Percentiles rank a stretch among this genome's conserved stretches.
Evolutionary conservation across 345 rosid species (phyloP).

Genomic region (Crucihimalaya himalaica): DNA sequence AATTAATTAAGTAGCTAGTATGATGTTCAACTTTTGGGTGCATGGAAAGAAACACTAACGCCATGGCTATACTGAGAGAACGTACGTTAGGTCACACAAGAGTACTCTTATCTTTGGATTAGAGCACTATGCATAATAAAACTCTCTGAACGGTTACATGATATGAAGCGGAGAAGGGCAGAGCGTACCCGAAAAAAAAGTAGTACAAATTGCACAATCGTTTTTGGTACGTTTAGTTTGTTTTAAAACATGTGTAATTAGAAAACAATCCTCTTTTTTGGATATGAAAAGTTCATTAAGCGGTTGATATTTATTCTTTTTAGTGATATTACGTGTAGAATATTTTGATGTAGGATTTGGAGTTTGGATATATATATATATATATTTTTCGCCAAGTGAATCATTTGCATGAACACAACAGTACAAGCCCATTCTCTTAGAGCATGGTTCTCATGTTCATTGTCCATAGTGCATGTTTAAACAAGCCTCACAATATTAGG

Average conservation of each 20-base stretch:
- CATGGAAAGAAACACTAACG: slow-evolving; percentile 9
- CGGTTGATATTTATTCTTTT: not conserved
- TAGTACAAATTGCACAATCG: not conserved
- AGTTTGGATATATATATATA: too few relatives aligned
- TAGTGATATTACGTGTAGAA: not conserved
- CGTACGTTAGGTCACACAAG: not conserved
- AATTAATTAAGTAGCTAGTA: too few relatives aligned
- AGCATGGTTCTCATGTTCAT: not conserved
- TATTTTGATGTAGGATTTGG: not conserved
- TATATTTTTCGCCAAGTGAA: not conserved
- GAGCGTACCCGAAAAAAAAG: not conserved
- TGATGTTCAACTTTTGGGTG: not conserved
- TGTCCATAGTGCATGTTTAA: not conserved
- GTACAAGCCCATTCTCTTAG: not conserved
- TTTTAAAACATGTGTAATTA: not conserved
- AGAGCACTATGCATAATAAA: not conserved
- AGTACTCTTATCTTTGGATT: not conserved
- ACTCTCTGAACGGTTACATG: not conserved
- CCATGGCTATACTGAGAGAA: not conserved
- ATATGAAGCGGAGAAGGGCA: not conserved
- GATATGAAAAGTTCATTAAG: not conserved
- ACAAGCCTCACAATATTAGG: not conserved
- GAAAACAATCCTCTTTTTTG: not conserved
- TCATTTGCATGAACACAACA: not conserved
- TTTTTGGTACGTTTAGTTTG: not conserved